phyloP scores from a whole-genome alignment of 306 rosid species.

The Nissolia schottii region DNA sequence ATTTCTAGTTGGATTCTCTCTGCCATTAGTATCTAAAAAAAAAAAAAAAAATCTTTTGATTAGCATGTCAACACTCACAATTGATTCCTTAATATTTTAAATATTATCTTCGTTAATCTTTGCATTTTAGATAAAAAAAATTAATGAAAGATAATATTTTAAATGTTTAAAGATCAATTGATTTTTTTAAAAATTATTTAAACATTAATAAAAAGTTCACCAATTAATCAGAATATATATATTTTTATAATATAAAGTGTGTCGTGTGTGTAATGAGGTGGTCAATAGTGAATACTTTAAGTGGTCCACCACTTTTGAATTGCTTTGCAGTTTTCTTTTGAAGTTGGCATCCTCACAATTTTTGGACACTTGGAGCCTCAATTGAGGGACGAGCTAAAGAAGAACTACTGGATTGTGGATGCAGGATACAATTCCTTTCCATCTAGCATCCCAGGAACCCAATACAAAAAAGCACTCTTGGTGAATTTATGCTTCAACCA shows the following conservation, averaged over 20 bases:
- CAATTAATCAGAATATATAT: no score
- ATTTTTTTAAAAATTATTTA: no score
- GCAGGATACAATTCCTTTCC: conserved; percentile 87
- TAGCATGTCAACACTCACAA: no score
- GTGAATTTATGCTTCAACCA: conserved; percentile 27
- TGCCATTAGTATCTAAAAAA: no score
- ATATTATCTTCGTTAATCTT: no score
- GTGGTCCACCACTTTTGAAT: neutral
- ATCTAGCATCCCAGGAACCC: conserved; percentile 60
- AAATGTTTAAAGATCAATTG: no score
- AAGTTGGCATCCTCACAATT: conserved; percentile 65
- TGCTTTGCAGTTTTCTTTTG: conserved; percentile 65
- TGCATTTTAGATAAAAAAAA: no score
- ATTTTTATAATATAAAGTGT: neutral
- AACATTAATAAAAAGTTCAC: no score
- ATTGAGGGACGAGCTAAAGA: conserved; percentile 57
- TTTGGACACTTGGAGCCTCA: conserved; percentile 57
- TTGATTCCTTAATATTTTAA: no score
- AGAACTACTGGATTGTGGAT: conserved; percentile 55
- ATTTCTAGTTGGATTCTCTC: no score
- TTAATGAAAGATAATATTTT: no score
- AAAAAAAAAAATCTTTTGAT: no score
- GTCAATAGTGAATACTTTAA: neutral
- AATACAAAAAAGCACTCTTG: conserved; percentile 59
- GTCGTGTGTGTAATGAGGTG: neutral